Base-by-base conservation (phyloP, 192 early-diverging fungal species). In the Coemansia sp. region DNA sequence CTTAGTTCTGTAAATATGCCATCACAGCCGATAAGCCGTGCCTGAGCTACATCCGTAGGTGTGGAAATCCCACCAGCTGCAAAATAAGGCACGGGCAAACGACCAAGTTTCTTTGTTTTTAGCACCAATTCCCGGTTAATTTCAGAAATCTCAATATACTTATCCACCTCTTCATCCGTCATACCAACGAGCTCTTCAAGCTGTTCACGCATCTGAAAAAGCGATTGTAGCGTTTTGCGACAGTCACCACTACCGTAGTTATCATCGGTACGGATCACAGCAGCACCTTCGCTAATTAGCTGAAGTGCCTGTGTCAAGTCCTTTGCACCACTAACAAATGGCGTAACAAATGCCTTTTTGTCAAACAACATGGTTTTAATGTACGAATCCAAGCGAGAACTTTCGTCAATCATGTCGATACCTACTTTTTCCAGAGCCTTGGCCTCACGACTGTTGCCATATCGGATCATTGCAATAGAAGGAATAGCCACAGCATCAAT, bases 1-100 rank as follows among this genome's bases (percentile, higher is more conserved):
- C 92, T 92, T 17, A 91, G 89, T 52, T 93, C 93, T 57, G 96
- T 92, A 78, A 99, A 95, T 60, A 93, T 93, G 80, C 97, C 97
- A 83, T 99, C 96, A 78, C 95, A 93, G 61, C 97, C 97, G 38
- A 95, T 86, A 79, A 92, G 90, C 93, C 97, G 97, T 91, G 98
- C 95, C 65, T 96, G 71, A 14, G 96, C 96, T 68, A 94, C 95
- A 87, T 99, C 97, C 18, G 95, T 92, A 45, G 97, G 96, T 57
- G 94, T 97, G 37, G 93, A 91, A 67, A 99, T 86, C 81, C 96
- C 95, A 68, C 94, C 97, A 43, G 93, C 92, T 66, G 95, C 95
- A 85, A 98, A 99, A 83, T 96, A 94, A 71, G 95, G 95, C 56
- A 99, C 96, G 32, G 97, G 97, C 18, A 99, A 81, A 60, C 94